Conservation (phyloP, 371 early-diverging fungal species). For the Entomophthora muscae region DNA sequence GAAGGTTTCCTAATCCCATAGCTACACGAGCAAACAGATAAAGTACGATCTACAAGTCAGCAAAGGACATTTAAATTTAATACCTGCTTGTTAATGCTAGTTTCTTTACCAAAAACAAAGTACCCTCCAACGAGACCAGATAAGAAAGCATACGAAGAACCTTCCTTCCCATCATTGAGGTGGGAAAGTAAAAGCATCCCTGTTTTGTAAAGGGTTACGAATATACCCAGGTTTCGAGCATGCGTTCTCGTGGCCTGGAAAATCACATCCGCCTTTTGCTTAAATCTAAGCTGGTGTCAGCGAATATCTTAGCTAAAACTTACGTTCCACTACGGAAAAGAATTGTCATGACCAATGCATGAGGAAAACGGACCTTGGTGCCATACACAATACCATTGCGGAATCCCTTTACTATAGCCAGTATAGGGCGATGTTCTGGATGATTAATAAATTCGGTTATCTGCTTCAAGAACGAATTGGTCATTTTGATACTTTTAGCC, state of each 20-base stretch:
- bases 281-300: too few species aligned
- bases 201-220: constrained; percentile 86
- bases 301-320: too few species aligned
- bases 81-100: constrained; percentile 88
- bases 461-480: too few species aligned
- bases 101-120: constrained; percentile 85
- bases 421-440: constrained; percentile 57
- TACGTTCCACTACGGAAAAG: constrained; percentile 82
- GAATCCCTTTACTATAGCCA: constrained; percentile 81
- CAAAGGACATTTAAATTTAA: neutral
- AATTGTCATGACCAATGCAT: too few species aligned
- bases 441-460: constrained; percentile 29
- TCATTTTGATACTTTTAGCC: too few species aligned
- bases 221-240: constrained; percentile 72
- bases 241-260: constrained; percentile 81
- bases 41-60: constrained; percentile 55
- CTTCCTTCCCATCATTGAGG: constrained; percentile 51
- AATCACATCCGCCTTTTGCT: constrained; percentile 54
- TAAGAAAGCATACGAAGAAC: constrained; percentile 60
- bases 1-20: constrained; percentile 69
- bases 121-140: constrained; percentile 93
- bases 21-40: constrained; percentile 85
- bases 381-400: constrained; percentile 95
- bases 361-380: too few species aligned
- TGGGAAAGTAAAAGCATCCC: constrained; percentile 54